These are phyloP conservation scores for Elsinoe batatas DNA, from an alignment of 2,329 filamentous ascomycete genomes.

Conservation along the genomic window DNA sequence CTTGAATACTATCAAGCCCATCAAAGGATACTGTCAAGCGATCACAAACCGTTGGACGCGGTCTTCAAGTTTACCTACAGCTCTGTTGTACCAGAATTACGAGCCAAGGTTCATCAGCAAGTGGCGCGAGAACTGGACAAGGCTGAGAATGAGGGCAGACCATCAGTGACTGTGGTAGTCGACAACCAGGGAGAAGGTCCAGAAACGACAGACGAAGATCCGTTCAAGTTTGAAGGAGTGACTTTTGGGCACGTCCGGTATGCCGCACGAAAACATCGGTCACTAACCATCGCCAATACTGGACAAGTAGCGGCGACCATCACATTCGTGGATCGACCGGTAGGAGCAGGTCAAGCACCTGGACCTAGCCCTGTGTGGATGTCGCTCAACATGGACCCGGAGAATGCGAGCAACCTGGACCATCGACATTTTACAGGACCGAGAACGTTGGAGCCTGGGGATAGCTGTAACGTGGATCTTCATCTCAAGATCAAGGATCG, in stretches of 20 bases:
- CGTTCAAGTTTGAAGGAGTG: slow-evolving; percentile 46
- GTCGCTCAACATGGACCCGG: slow-evolving; percentile 51
- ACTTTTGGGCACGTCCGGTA: slow-evolving; percentile 71
- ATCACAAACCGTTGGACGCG: slow-evolving; percentile 85
- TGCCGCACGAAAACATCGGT: slow-evolving; percentile 53
- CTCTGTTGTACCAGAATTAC: slow-evolving; percentile 73
- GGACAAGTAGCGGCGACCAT: slow-evolving; percentile 71
- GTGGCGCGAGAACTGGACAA: slow-evolving; percentile 81
- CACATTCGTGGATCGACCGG: slow-evolving; percentile 65
- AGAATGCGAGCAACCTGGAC: slow-evolving; percentile 19
- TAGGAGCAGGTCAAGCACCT: slow-evolving; percentile 34
- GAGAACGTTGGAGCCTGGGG: slow-evolving; percentile 71
- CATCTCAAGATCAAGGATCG: slow-evolving; percentile 57
- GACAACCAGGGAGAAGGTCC: slow-evolving; percentile 43
- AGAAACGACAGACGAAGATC: slow-evolving; percentile 32
- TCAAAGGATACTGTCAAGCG: slow-evolving; percentile 80
- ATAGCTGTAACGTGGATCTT: slow-evolving; percentile 63
- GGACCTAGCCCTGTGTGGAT: slow-evolving; percentile 57
- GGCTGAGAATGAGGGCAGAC: slow-evolving; percentile 81
- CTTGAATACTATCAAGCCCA: slow-evolving; percentile 74
- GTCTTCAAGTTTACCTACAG: slow-evolving; percentile 80
- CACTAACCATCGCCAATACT: slow-evolving; percentile 84
- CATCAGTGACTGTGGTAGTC: slow-evolving; percentile 59
- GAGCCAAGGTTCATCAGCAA: slow-evolving; percentile 73
- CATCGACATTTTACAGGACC: slow-evolving; percentile 27